Evolutionary conservation across 306 rosid genomes (phyloP), one percentile per base, ranked within the genome.

Genomic region (Delonix regia): DNA sequence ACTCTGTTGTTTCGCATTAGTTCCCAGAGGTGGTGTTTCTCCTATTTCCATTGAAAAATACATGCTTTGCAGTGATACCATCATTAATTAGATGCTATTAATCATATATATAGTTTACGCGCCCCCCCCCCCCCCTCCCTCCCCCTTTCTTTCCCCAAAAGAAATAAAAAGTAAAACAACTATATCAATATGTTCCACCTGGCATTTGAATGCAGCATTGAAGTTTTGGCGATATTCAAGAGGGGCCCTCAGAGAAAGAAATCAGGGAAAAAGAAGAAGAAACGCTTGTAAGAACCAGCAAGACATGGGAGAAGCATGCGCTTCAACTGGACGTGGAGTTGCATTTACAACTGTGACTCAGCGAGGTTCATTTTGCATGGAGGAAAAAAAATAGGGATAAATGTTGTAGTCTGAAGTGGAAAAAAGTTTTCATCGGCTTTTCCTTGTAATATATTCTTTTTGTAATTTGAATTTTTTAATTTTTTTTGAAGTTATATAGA

Each of bases 201-300:
- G 36, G 39, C 21, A 34, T 69, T 63, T 66, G 19, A 11, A 48
- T 84, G 81, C 87, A 88, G 92, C 81, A 88, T 88, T 24, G 94
- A 90, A 87, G 90, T 90, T 79, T 84, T 90, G 81, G 94, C 92
- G 11, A 82, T 90, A 72, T 88, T 90, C 88, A 84, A 88, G 88
- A 85, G 92, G 76, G 86, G 83, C 75, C 70, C 53, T 45, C 82
- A 75, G 71, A 90, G 88, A 81, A 85, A 82, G 78, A 88, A 88
- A 80, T 36, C 82, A 16, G 87, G 83, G 47, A 86, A 85, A 75
- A 87, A 87, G 83, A 81, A 90, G 87, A 87, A 89, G 86, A 90
- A 84, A 69, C 72, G 3, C 14, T 61, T 45, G 78, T 84, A 71
- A 78, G 63, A 68, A 78, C 30, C 60, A 45, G 51, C 33, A 33